Percentiles rank a stretch among this genome's conserved stretches.
Evolutionary conservation across 257 asterid species (phyloP).

Genomic region (Ophiorrhiza pumila): DNA sequence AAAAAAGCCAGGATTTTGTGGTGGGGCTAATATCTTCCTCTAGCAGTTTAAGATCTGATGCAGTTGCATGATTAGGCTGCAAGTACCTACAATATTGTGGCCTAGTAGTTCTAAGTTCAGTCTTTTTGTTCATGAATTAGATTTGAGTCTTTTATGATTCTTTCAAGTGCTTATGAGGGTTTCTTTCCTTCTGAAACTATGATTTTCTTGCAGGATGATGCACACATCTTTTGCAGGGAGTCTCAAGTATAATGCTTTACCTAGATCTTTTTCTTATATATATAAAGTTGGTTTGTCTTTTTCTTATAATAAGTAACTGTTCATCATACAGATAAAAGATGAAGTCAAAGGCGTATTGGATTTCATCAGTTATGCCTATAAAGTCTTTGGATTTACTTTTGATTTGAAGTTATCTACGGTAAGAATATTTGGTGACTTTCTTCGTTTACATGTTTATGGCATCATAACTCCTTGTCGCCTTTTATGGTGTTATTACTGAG

Average conservation of each 20-base stretch:
- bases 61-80: not conserved
- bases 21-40: not conserved
- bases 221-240: conserved; percentile 98
- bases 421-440: conserved; percentile 26
- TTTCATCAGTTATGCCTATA: conserved; percentile 66
- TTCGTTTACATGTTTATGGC: not conserved
- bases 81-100: not conserved
- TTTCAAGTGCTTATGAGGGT: conserved; percentile 24
- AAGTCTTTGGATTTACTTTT: conserved; percentile 87
- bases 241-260: conserved; percentile 53
- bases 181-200: conserved; percentile 23
- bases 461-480: not conserved
- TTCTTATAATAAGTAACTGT: conserved; percentile 6
- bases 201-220: conserved; percentile 78
- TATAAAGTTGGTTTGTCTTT: conserved; percentile 17
- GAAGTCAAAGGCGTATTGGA: conserved; percentile 91
- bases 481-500: not conserved
- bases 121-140: not conserved
- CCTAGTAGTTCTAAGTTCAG: not conserved
- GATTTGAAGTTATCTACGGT: conserved; percentile 97
- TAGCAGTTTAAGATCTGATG: not conserved
- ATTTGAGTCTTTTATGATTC: not conserved
- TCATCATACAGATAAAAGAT: conserved; percentile 66
- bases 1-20: not conserved
- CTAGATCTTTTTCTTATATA: conserved; percentile 5